Conservation (phyloP, 176 grass and related monocot species). For the Zoysia pacifica region DNA sequence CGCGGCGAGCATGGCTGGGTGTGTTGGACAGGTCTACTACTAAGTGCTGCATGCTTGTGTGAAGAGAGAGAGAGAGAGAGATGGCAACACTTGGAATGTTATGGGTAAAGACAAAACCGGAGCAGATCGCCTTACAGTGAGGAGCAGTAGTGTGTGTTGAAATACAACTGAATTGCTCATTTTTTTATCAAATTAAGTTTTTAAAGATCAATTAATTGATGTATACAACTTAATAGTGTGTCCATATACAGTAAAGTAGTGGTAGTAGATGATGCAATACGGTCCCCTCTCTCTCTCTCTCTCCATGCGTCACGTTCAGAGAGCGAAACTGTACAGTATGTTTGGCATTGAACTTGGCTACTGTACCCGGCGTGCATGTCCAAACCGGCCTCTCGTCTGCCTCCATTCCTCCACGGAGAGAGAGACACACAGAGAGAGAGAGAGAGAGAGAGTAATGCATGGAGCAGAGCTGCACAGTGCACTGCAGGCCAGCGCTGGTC, state of each 20-base stretch:
- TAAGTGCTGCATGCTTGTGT: not conserved
- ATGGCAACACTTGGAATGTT: conserved; percentile 71
- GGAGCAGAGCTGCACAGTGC: not conserved
- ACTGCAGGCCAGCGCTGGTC: too few species aligned
- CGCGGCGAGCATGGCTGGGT: too few species aligned
- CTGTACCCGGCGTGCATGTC: conserved; percentile 38
- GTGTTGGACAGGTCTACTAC: too few species aligned
- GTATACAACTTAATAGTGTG: not conserved
- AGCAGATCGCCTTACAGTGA: too few species aligned
- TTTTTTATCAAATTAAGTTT: too few species aligned
- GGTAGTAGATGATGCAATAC: not conserved
- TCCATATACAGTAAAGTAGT: not conserved
- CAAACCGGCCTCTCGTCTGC: conserved; percentile 24
- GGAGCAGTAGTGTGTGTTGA: too few species aligned
- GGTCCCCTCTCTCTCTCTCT: not conserved
- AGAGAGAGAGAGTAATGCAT: not conserved
- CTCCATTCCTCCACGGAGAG: not conserved
- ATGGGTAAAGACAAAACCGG: conserved; percentile 57
- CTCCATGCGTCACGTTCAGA: not conserved
- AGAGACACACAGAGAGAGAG: conserved; percentile 20
- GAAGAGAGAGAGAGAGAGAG: conserved; percentile 4
- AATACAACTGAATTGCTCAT: too few species aligned
- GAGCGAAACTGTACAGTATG: conserved; percentile 24
- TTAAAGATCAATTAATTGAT: too few species aligned
- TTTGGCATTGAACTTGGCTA: conserved; percentile 33